Percentiles rank a stretch among this genome's conserved stretches.
Conservation (phyloP, 2,329 filamentous ascomycete species). For the Chaetomiaceae sp. region DNA sequence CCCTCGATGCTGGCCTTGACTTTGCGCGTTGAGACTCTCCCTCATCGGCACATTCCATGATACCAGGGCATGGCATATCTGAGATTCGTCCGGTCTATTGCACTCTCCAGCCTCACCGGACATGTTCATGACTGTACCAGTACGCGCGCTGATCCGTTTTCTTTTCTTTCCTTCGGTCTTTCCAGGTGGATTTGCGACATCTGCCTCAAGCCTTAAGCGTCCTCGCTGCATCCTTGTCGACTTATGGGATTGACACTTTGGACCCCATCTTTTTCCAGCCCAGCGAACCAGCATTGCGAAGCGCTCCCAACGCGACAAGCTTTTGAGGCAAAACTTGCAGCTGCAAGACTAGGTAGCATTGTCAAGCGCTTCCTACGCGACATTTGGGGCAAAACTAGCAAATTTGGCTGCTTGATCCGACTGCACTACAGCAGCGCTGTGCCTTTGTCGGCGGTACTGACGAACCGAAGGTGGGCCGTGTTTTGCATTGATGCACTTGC, state of each 20-base stretch:
- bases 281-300: neutral
- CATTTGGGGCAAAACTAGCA: neutral
- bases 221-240: neutral
- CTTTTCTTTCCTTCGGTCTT: neutral
- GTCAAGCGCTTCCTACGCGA: neutral
- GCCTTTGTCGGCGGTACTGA: neutral
- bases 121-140: slow-evolving; percentile 22
- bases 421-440: neutral
- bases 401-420: slow-evolving; percentile 3
- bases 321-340: neutral
- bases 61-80: slow-evolving; percentile 17
- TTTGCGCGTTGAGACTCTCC: slow-evolving; percentile 14
- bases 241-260: neutral
- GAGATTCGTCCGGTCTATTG: slow-evolving; percentile 8
- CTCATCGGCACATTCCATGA: slow-evolving; percentile 14
- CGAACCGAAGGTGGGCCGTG: slow-evolving; percentile 12
- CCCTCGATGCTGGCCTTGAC: slow-evolving; percentile 14
- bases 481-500: slow-evolving; percentile 11
- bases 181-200: slow-evolving; percentile 5
- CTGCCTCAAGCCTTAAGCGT: neutral
- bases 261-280: neutral
- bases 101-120: slow-evolving; percentile 5
- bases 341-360: too few relatives aligned
- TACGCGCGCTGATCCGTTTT: slow-evolving; percentile 13
- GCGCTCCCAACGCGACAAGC: neutral